Base-by-base conservation (phyloP, 176 grass and related monocot species). In the Areca catechu region DNA sequence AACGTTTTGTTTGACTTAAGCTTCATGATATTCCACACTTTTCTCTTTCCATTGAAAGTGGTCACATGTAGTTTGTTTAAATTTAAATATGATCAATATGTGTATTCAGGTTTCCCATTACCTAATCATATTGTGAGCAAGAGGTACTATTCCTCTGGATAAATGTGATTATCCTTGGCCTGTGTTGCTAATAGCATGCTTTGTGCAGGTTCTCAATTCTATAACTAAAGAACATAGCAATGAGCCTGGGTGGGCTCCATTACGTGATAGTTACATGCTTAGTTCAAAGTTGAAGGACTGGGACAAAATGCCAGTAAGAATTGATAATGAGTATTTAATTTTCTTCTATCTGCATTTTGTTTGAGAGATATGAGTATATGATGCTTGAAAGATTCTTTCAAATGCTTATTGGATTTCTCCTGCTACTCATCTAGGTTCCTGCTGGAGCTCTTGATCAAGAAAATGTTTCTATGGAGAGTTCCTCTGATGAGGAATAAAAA, bases 201-300 rank as follows among this genome's bases (percentile, higher is more conserved):
- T 70, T 58, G 18, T 48, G 9, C 22, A 70, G 67, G 27, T 49
- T 55, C 22, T 53, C 23, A 53, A 48, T 57, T 57, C 29, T 15
- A 43, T 10, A 43, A 34, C 23, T 1, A 57, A 69, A 16, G 30
- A 57, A 69, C 20, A 57, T 9, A 57, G 22, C 17, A 23, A 70
- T 23, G 67, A 59, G 15, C 30, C 0, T 20, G 67, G 69, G 20
- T 72, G 69, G 69, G 69, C 69, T 51, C 69, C 69, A 37, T 62
- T 72, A 23, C 69, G 69, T 48, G 69, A 62, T 15, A 62, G 25
- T 51, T 72, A 72, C 58, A 72, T 62, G 69, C 69, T 72, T 47
- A 62, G 24, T 72, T 53, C 69, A 6, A 72, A 72, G 58, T 62
- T 72, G 58, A 72, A 72, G 58, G 69, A 72, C 58, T 72, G 69